Evolutionary conservation across 805 yeast genomes (phyloP).

Genomic region (Kluyveromyces lactis): DNA sequence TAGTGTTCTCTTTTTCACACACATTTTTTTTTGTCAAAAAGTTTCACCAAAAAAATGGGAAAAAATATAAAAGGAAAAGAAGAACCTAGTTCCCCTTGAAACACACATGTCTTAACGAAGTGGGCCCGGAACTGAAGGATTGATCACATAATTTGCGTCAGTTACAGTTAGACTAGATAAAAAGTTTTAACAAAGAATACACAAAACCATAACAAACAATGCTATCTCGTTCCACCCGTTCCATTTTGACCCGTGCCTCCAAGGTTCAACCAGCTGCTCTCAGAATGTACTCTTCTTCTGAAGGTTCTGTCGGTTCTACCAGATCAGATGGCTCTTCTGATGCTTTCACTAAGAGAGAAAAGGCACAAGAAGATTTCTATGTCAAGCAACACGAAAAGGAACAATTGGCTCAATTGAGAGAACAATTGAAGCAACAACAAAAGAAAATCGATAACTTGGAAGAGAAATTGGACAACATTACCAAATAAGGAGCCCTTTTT

Average conservation of each 20-base stretch:
- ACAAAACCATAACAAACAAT: slow-evolving; percentile 4
- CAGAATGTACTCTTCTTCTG: slow-evolving; percentile 35
- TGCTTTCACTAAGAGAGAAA: slow-evolving; percentile 78
- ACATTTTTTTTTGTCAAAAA: background rate
- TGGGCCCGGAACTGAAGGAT: no score
- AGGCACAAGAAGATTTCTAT: slow-evolving; percentile 81
- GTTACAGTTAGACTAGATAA: no score
- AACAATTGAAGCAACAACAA: slow-evolving; percentile 70
- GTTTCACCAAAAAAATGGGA: no score
- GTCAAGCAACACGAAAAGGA: slow-evolving; percentile 87
- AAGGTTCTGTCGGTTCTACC: slow-evolving; percentile 55
- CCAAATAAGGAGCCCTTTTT: slow-evolving; percentile 9
- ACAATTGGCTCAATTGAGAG: slow-evolving; percentile 67
- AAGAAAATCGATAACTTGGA: slow-evolving; percentile 45
- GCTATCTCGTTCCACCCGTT: slow-evolving; percentile 23
- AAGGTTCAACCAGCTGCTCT: slow-evolving; percentile 11
- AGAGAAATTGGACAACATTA: slow-evolving; percentile 32
- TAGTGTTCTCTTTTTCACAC: background rate
- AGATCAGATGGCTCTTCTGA: slow-evolving; percentile 48
- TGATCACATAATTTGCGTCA: no score
- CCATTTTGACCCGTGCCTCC: slow-evolving; percentile 22
- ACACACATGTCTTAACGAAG: no score
- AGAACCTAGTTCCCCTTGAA: no score
- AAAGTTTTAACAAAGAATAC: no score
- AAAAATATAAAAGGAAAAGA: no score